A percentile compares a stretch with the other conserved stretches of the same genome.
These are phyloP conservation scores for Suillus tomentosus DNA, from an alignment of 768 basidiomycete genomes.

Conservation along the genomic window DNA sequence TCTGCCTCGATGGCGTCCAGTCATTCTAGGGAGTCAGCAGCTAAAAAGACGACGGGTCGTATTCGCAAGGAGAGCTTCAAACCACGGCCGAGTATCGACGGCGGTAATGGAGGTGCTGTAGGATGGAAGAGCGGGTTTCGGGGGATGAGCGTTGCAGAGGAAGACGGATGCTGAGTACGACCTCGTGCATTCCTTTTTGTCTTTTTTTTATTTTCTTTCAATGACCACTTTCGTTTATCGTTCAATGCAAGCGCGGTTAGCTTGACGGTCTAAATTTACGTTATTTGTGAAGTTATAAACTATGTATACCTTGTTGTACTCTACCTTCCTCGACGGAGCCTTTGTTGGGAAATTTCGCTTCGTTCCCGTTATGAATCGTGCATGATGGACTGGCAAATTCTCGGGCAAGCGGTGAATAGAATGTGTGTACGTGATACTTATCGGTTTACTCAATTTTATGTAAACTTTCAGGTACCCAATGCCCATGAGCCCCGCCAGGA, in stretches of 20 bases:
- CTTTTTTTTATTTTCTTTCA: not conserved
- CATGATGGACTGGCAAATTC: too few relatives aligned
- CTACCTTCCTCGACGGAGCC: not conserved
- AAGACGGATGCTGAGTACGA: slow-evolving; percentile 42
- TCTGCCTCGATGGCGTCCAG: slow-evolving; percentile 14
- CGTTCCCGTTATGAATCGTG: not conserved
- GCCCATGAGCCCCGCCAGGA: not conserved
- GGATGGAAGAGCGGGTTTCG: slow-evolving; percentile 33
- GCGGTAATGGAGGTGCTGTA: slow-evolving; percentile 18
- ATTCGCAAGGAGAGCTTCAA: slow-evolving; percentile 79
- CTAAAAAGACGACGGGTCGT: slow-evolving; percentile 48
- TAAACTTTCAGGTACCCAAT: too few relatives aligned
- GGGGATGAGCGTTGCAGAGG: slow-evolving; percentile 45
- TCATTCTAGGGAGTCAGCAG: slow-evolving; percentile 16
- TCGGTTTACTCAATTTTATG: too few relatives aligned
- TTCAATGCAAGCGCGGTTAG: not conserved
- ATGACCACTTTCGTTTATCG: not conserved
- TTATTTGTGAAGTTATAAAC: slow-evolving; percentile 4
- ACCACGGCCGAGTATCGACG: slow-evolving; percentile 75
- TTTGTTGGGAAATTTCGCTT: not conserved
- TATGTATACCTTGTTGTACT: slow-evolving; percentile 9
- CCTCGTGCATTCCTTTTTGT: not conserved
- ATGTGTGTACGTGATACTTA: too few relatives aligned
- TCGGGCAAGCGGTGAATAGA: too few relatives aligned
- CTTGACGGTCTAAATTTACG: not conserved